Conservation (phyloP, 2,329 filamentous ascomycete genomes). For the Clathrospora elynae region DNA sequence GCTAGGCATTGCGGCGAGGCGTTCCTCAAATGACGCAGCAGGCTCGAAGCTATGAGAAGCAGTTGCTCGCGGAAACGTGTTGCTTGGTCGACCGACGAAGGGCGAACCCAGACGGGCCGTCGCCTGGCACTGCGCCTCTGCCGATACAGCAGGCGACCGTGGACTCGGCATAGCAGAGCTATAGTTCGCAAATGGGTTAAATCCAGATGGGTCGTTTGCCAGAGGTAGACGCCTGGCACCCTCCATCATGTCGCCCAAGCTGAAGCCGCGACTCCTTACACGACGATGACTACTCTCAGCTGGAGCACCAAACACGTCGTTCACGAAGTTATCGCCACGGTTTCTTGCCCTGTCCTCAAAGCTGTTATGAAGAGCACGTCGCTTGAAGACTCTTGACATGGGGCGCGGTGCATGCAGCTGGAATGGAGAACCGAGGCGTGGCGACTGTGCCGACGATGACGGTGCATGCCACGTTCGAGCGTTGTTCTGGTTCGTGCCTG, state of each 20-base stretch:
- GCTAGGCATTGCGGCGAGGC: conserved; percentile 40
- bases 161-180: conserved; percentile 35
- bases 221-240: conserved; percentile 58
- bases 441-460: conserved; percentile 28
- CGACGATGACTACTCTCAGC: conserved; percentile 60
- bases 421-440: conserved; percentile 57
- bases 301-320: conserved; percentile 54
- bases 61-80: conserved; percentile 55
- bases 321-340: conserved; percentile 49
- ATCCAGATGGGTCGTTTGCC: conserved; percentile 54
- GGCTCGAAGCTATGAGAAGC: conserved; percentile 46
- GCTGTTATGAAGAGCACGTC: conserved; percentile 61
- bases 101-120: conserved; percentile 55
- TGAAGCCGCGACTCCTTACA: conserved; percentile 66
- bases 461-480: conserved; percentile 45
- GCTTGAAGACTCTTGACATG: conserved; percentile 60
- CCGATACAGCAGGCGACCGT: conserved; percentile 22
- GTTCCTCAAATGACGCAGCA: conserved; percentile 48
- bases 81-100: conserved; percentile 51
- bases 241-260: conserved; percentile 61
- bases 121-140: conserved; percentile 41
- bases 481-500: conserved; percentile 33
- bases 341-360: conserved; percentile 54
- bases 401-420: conserved; percentile 59
- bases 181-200: conserved; percentile 37